These are phyloP conservation scores for Cyclotella distinguenda DNA, from an alignment of 108 stramenopile genomes.

Conservation along the genomic window DNA sequence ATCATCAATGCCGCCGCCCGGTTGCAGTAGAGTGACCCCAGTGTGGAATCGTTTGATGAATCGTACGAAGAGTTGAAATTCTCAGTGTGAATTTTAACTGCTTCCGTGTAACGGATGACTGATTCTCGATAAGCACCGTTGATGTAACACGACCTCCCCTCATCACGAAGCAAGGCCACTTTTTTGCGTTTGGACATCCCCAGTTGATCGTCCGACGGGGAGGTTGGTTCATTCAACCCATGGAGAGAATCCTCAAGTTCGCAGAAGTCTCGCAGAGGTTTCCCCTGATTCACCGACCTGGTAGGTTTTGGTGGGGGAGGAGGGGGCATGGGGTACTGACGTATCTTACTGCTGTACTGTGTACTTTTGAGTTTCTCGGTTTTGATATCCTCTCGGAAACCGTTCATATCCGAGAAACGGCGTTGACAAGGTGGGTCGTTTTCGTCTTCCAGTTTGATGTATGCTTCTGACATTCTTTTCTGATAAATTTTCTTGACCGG, in stretches of 20 bases:
- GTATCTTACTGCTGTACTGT: no score
- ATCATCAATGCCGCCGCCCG: constrained; percentile 80
- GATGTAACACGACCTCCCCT: constrained; percentile 56
- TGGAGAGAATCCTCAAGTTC: no score
- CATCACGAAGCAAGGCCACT: constrained; percentile 57
- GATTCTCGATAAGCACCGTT: constrained; percentile 54
- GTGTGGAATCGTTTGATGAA: constrained; percentile 34
- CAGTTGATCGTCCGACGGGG: constrained; percentile 7
- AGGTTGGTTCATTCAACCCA: constrained; percentile 3
- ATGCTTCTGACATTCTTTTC: background rate
- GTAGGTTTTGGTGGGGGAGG: no score
- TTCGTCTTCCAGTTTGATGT: constrained; percentile 10
- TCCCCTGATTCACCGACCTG: no score
- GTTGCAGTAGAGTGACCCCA: constrained; percentile 71
- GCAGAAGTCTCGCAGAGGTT: no score
- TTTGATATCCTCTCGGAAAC: constrained; percentile 20
- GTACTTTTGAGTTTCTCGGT: no score
- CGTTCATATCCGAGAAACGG: constrained; percentile 2
- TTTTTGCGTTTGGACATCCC: constrained; percentile 21
- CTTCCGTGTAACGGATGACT: constrained; percentile 57
- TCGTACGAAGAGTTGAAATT: constrained; percentile 7
- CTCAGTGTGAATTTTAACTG: constrained; percentile 47
- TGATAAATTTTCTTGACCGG: no score
- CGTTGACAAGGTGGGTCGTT: background rate
- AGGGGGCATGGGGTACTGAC: no score